Evolutionary conservation across 352 stramenopile species (phyloP).

Genomic region (Albugo laibachii): DNA sequence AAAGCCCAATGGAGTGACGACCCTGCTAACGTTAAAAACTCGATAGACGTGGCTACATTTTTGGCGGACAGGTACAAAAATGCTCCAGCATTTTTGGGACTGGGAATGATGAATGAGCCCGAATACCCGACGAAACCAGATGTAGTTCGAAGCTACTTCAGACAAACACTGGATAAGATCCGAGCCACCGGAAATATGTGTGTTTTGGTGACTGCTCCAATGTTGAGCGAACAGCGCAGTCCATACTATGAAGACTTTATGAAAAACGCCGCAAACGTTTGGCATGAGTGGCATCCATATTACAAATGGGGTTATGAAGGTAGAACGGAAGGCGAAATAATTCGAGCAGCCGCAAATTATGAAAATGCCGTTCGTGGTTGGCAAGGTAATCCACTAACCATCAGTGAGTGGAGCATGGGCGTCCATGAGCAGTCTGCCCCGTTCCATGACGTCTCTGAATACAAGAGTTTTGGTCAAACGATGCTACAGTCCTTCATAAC

Average conservation of each 20-base stretch:
- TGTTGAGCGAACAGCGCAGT: constrained; percentile 27
- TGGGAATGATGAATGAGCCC: constrained; percentile 68
- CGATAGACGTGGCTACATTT: constrained; percentile 31
- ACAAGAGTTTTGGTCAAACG: constrained; percentile 29
- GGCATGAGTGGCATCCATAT: constrained; percentile 31
- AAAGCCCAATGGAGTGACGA: constrained; percentile 26
- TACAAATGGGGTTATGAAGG: constrained; percentile 26
- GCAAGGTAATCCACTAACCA: constrained; percentile 49
- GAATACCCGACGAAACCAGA: constrained; percentile 27
- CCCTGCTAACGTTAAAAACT: constrained; percentile 46
- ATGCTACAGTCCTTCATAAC: constrained; percentile 34
- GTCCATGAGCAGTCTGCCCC: constrained; percentile 8
- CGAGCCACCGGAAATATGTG: constrained; percentile 30
- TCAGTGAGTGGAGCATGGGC: constrained; percentile 65
- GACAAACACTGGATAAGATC: constrained; percentile 29
- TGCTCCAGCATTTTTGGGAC: constrained; percentile 27
- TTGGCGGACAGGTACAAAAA: constrained; percentile 22
- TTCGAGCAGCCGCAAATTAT: constrained; percentile 32
- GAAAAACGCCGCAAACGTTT: constrained; percentile 24
- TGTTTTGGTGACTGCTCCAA: constrained; percentile 25
- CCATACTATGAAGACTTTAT: constrained; percentile 19
- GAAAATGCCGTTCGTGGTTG: constrained; percentile 28
- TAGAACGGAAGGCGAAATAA: constrained; percentile 30
- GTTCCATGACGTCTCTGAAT: constrained; percentile 25
- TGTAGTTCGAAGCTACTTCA: constrained; percentile 32